Evolutionary conservation across 2,329 filamentous ascomycete species (phyloP).

Genomic region (Beauveria scarabaeidicola): DNA sequence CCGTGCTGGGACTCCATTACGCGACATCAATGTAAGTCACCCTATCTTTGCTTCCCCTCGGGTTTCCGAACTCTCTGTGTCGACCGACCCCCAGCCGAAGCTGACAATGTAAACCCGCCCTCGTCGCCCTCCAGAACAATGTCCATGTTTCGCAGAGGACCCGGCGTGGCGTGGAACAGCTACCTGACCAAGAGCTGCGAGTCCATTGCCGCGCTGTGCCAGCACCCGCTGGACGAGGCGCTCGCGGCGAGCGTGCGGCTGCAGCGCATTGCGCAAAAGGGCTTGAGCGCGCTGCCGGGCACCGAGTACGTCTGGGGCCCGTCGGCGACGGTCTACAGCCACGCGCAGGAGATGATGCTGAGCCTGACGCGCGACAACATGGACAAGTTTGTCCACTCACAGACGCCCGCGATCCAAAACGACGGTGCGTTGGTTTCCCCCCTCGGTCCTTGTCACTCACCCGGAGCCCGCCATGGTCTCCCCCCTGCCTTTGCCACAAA

Average conservation of each 20-base stretch:
- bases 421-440: not conserved
- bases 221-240: not conserved
- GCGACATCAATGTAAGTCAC: not conserved
- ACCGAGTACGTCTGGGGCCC: slow-evolving; percentile 4
- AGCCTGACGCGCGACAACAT: not conserved
- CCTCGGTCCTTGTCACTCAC: not conserved
- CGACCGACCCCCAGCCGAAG: no score
- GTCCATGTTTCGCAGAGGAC: slow-evolving; percentile 7
- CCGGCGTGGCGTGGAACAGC: not conserved
- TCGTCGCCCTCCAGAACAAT: not conserved
- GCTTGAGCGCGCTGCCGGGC: not conserved
- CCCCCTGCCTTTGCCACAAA: no score
- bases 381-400: slow-evolving; percentile 4
- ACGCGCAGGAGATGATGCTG: slow-evolving; percentile 3
- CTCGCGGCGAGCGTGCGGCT: not conserved
- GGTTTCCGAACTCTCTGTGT: no score
- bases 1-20: slow-evolving; percentile 1
- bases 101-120: not conserved
- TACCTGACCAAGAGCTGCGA: slow-evolving; percentile 6
- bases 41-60: no score
- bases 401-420: not conserved
- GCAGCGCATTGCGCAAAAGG: slow-evolving; percentile 1
- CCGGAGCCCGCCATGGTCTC: no score
- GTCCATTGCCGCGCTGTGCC: not conserved
- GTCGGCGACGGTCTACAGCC: not conserved